A percentile compares a stretch with the other conserved stretches of the same genome.
These are phyloP conservation scores for Metarhizium sp. DNA, from an alignment of 2,329 filamentous ascomycete species.

Conservation along the genomic window DNA sequence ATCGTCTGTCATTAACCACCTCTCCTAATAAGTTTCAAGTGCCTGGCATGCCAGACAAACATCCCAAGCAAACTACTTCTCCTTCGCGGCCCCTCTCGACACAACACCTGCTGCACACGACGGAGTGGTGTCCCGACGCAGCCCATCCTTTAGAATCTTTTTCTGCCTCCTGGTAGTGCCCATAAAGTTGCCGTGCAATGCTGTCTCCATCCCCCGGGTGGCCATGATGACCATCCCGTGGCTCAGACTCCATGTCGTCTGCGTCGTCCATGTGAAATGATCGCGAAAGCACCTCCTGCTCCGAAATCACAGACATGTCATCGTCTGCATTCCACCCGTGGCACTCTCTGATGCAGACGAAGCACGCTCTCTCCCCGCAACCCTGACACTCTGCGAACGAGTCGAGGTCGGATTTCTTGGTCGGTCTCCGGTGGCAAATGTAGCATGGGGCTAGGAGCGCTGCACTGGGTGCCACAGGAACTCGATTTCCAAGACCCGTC, in stretches of 20 bases:
- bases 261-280: slow-evolving; percentile 44
- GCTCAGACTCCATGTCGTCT: slow-evolving; percentile 18
- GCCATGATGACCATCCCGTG: not conserved
- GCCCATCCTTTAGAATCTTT: slow-evolving; percentile 23
- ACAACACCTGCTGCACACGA: slow-evolving; percentile 60
- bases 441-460: slow-evolving; percentile 47
- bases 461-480: slow-evolving; percentile 7
- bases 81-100: slow-evolving; percentile 55
- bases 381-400: slow-evolving; percentile 55
- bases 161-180: slow-evolving; percentile 1
- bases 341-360: slow-evolving; percentile 59
- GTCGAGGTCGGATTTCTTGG: slow-evolving; percentile 55
- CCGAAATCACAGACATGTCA: slow-evolving; percentile 14
- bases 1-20: not conserved
- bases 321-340: slow-evolving; percentile 32
- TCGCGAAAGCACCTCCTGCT: slow-evolving; percentile 27
- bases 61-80: slow-evolving; percentile 58
- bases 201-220: not conserved
- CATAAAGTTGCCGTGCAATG: not conserved
- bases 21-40: slow-evolving; percentile 15
- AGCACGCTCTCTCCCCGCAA: slow-evolving; percentile 55
- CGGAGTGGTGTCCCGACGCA: slow-evolving; percentile 35
- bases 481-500: slow-evolving; percentile 6
- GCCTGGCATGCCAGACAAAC: slow-evolving; percentile 37
- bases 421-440: slow-evolving; percentile 57